phyloP scores from a whole-genome alignment of 169 alveolate genomes.

The Plasmodium knowlesi region DNA sequence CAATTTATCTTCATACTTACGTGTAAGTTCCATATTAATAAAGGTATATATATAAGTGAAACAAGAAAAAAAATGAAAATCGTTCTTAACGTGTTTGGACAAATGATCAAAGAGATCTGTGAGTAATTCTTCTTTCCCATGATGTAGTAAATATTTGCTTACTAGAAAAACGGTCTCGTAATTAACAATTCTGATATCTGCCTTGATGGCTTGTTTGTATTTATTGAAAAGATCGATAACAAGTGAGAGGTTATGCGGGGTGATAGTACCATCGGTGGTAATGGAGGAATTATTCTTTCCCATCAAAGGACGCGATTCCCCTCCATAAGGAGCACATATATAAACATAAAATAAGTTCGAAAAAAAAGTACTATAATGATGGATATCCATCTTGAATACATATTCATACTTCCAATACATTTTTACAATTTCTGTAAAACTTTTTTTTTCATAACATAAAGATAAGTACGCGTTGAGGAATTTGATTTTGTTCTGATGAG shows the following conservation, averaged over 20 bases:
- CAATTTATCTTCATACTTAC: conserved; percentile 42
- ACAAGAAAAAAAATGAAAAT: conserved; percentile 19
- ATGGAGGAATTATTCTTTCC: neutral
- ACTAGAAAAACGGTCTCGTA: conserved; percentile 47
- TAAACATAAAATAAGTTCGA: conserved; percentile 47
- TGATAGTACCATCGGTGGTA: no score
- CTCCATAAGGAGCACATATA: conserved; percentile 16
- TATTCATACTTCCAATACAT: conserved; percentile 32
- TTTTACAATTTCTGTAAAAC: conserved; percentile 30
- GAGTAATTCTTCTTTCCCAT: conserved; percentile 5
- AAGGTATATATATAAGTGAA: conserved; percentile 62
- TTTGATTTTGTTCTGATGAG: conserved; percentile 30
- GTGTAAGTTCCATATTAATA: conserved; percentile 19
- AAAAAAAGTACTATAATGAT: conserved; percentile 37
- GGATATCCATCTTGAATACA: neutral
- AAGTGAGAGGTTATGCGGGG: neutral
- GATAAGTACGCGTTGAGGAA: conserved; percentile 46
- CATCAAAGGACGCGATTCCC: neutral
- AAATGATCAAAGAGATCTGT: conserved; percentile 33
- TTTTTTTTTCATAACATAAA: conserved; percentile 53
- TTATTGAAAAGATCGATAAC: conserved; percentile 45
- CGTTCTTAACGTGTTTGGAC: conserved; percentile 16
- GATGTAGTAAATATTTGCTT: conserved; percentile 41
- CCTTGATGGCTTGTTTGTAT: conserved; percentile 21
- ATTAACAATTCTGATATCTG: conserved; percentile 17